Conservation (phyloP, 2,329 filamentous ascomycete genomes). For the Pyrenophora graminea region DNA sequence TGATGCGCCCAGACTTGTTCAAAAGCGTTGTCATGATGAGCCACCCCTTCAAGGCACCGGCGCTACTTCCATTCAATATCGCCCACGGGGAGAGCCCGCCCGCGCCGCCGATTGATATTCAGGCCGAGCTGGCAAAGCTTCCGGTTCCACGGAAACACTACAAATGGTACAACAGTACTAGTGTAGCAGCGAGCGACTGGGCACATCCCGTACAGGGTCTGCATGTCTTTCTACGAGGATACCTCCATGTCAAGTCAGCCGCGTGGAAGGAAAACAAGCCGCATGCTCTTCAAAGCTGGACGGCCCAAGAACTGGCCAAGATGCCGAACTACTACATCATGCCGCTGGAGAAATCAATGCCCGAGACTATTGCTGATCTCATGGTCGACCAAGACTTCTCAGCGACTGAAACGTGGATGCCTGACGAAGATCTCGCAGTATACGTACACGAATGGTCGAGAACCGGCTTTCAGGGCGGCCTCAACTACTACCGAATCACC, state of each 20-base stretch:
- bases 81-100: conserved; percentile 36
- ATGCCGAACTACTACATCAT: conserved; percentile 73
- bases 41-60: conserved; percentile 64
- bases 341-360: conserved; percentile 62
- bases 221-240: conserved; percentile 65
- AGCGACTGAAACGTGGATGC: conserved; percentile 59
- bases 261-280: conserved; percentile 62
- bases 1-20: conserved; percentile 69
- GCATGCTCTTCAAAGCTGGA: conserved; percentile 59
- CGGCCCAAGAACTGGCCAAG: conserved; percentile 59
- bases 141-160: conserved; percentile 68
- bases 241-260: conserved; percentile 70
- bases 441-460: conserved; percentile 65
- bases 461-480: conserved; percentile 66
- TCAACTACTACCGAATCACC: conserved; percentile 70
- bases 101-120: conserved; percentile 52
- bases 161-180: conserved; percentile 67
- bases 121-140: conserved; percentile 59
- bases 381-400: conserved; percentile 59
- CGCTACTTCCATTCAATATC: conserved; percentile 55
- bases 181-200: conserved; percentile 55
- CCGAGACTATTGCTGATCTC: conserved; percentile 58
- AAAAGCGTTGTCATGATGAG: conserved; percentile 65
- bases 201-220: conserved; percentile 57
- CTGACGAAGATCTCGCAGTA: conserved; percentile 60